phyloP scores from a whole-genome alignment of 116 monocot species.

The Zostera marina region DNA sequence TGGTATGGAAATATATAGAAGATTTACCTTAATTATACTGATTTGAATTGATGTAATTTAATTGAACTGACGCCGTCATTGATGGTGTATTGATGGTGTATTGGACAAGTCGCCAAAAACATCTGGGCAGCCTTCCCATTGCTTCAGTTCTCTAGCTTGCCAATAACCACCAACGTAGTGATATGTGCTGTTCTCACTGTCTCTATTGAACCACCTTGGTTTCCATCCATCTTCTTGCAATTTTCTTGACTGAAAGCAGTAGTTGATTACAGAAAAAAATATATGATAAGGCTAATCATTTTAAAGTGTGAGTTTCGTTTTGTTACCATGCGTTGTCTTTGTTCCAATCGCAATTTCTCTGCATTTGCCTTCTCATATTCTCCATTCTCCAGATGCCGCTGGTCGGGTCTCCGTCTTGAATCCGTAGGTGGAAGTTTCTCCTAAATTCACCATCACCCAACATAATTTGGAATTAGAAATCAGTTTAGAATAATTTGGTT shows the following conservation, averaged over 20 bases:
- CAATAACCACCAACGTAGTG: constrained; percentile 71
- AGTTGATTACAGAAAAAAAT: too few relatives aligned
- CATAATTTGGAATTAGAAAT: constrained; percentile 9
- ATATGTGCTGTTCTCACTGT: constrained; percentile 28
- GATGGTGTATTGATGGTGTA: constrained; percentile 10
- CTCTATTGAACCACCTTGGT: constrained; percentile 47
- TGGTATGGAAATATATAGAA: too few relatives aligned
- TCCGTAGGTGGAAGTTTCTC: constrained; percentile 28
- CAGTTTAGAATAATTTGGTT: constrained; percentile 1
- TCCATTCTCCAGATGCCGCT: constrained; percentile 26
- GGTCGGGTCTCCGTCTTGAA: constrained; percentile 27
- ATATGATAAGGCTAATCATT: not conserved
- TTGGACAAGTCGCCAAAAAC: constrained; percentile 43
- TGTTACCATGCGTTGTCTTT: constrained; percentile 22
- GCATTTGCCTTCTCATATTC: constrained; percentile 31
- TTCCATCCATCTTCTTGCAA: constrained; percentile 42
- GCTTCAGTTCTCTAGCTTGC: constrained; percentile 51
- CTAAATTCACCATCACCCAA: constrained; percentile 25
- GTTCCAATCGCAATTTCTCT: constrained; percentile 24
- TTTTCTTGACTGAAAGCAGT: constrained; percentile 47
- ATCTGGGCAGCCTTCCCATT: constrained; percentile 60
- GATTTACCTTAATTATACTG: not conserved
- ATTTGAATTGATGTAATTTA: not conserved
- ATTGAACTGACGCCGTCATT: constrained; percentile 9
- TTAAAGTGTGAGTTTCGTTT: too few relatives aligned